Conservation (phyloP, 192 early-diverging fungal species). For the Coemansia sp. region DNA sequence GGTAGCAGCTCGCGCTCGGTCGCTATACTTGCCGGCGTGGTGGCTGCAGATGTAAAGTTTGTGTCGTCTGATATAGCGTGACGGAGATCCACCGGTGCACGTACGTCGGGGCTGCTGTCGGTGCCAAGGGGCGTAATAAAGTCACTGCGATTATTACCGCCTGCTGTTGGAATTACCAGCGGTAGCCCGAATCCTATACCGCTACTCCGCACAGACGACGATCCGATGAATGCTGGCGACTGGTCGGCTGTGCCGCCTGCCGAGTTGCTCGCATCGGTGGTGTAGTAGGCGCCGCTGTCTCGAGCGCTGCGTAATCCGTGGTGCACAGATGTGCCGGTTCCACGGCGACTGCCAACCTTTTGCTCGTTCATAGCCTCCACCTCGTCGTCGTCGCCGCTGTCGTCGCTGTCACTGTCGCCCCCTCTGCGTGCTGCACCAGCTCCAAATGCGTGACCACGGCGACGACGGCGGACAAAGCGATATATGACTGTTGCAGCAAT, state of each 20-base stretch:
- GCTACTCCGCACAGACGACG: constrained; percentile 2
- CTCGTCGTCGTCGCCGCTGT: constrained; percentile 9
- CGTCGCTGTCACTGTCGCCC: constrained; percentile 9
- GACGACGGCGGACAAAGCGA: constrained; percentile 37
- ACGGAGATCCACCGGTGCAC: constrained; percentile 6
- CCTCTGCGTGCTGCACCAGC: constrained; percentile 3
- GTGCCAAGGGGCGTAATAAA: background rate
- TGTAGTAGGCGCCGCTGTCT: constrained; percentile 2
- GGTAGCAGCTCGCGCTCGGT: constrained; percentile 16
- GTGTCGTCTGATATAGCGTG: background rate
- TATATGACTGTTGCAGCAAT: constrained; percentile 46
- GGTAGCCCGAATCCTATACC: constrained; percentile 3
- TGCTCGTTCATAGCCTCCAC: constrained; percentile 3
- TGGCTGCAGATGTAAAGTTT: constrained; percentile 8
- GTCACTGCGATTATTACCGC: background rate
- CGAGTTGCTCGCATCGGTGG: background rate
- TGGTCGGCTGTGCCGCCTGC: background rate
- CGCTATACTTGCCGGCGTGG: constrained; percentile 29
- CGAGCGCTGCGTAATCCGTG: background rate
- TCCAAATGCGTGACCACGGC: background rate
- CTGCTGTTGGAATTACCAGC: background rate
- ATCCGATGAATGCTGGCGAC: background rate
- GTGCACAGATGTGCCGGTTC: background rate
- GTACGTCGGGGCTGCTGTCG: constrained; percentile 4
- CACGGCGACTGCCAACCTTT: constrained; percentile 3